Evolutionary conservation across 129 eudicot species (phyloP), one percentile per base, ranked within the genome.

Genomic region (Flaveria brownii): DNA sequence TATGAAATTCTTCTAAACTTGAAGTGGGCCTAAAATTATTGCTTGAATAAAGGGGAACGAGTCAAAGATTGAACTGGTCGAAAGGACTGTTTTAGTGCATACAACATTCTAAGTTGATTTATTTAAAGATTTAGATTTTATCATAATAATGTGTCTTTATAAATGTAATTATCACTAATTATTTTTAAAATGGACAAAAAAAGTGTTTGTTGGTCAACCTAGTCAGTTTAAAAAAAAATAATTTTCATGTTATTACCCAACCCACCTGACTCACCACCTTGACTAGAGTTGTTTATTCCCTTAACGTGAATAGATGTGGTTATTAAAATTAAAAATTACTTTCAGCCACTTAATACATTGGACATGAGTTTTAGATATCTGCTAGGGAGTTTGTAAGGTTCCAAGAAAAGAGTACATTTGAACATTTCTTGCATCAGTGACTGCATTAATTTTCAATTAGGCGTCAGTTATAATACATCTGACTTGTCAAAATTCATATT

Each of bases 261-360:
- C 12, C 22, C 4, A 23, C 64, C 30, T 22, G 13, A 54, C 22
- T 6, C 9, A 25, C 66, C 66, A 22, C 17, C 66, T 60, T 60
- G 36, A 60, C 66, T 25, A 60, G n/a, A 60, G 12, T 20, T 7
- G 15, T 47, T 70, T 47, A 23, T 20, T 6, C 51, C 22, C 22
- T 70, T 74, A 70, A 59, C 59, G 59, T 59, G 56, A 22, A 59
- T 41, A 39, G 56, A 42, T 20, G 9, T 60, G 69, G 43, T 63
- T 25, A 9, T 16, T 30, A 45, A 18, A 62, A 25, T 43, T 41
- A 18, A 16, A 70, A 46, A 12, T 20, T 74, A 23, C 26, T 61
- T 61, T 45, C 36, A 14, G 45, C 52, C 15, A 9, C 57, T 20
- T 60, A 9, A 42, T 74, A 23, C 56, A 57, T 20, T 43, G 11